Conservation (phyloP, 441 rosid genomes). For the Melastoma candidum region DNA sequence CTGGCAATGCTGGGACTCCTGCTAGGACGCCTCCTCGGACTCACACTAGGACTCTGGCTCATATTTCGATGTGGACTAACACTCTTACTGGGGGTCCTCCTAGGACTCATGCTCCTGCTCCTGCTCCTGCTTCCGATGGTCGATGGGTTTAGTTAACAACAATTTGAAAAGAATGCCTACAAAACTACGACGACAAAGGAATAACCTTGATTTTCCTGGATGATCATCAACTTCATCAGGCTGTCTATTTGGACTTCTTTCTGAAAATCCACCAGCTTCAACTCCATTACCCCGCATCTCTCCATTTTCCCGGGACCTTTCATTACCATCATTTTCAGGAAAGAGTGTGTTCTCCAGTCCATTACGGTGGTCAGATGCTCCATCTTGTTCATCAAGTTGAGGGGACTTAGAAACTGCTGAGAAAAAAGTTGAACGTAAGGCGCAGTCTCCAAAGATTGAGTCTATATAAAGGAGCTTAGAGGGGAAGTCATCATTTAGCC, state of each 20-base stretch:
- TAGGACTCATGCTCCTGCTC: slow-evolving; percentile 42
- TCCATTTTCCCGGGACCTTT: slow-evolving; percentile 52
- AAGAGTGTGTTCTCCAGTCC: slow-evolving; percentile 32
- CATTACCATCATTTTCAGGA: slow-evolving; percentile 37
- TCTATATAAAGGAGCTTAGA: too few relatives aligned
- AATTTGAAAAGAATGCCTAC: slow-evolving; percentile 28
- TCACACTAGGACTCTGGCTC: slow-evolving; percentile 58
- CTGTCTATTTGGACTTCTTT: slow-evolving; percentile 54
- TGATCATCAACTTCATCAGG: slow-evolving; percentile 79
- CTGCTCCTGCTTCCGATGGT: slow-evolving; percentile 40
- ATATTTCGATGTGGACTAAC: slow-evolving; percentile 54
- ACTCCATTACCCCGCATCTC: slow-evolving; percentile 38
- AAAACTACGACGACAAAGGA: slow-evolving; percentile 32
- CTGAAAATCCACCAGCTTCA: slow-evolving; percentile 33
- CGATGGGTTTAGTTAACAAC: slow-evolving; percentile 25
- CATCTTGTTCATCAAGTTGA: slow-evolving; percentile 32
- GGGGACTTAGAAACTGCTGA: slow-evolving; percentile 32
- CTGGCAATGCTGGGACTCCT: slow-evolving; percentile 36
- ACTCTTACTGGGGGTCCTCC: slow-evolving; percentile 1
- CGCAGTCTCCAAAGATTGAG: too few relatives aligned
- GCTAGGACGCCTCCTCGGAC: slow-evolving; percentile 39
- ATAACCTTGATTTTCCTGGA: slow-evolving; percentile 84
- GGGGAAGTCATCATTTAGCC: too few relatives aligned
- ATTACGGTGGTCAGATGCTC: slow-evolving; percentile 20
- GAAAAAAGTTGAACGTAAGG: slow-evolving; percentile 1